Base-by-base conservation (phyloP, 345 rosid genomes). In the Populus euphratica region DNA sequence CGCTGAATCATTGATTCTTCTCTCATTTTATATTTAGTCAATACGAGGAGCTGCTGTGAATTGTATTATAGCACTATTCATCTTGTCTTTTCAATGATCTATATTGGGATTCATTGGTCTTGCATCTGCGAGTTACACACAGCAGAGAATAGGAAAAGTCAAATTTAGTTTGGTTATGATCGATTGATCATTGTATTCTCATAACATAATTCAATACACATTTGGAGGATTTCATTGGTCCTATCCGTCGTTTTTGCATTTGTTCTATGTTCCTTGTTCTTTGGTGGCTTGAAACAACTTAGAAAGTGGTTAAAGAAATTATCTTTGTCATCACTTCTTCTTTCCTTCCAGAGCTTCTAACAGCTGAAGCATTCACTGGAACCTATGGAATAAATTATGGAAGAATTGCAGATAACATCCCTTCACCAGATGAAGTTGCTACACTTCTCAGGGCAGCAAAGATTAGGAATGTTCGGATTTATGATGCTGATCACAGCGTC, bases 351-450 rank as follows among this genome's bases (percentile, higher is more conserved):
- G 98, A 78, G 62, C 80, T 83, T 35, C 18, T 68, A 69, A 80
- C 84, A 3, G 87, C 73, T 38, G 85, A 87, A 80, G 92, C 91
- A 65, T 93, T 96, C 80, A 87, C 88, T 1, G 98, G 99, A 76
- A 89, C 98, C 21, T 96, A 93, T 72, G 99, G 99, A 66, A 92
- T 96, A 84, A 96, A 96, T 70, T 96, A 96, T 79, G 99, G 99
- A 75, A 89, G 97, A 82, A 63, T 96, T 35, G 99, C 99, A 8
- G 90, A 96, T 86, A 93, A 96, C 85, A 90, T 96, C 5, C 98
- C 94, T 16, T 89, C 99, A 23, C 99, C 99, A 18, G 94, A 96
- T 27, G 80, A 96, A 79, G 99, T 93, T 69, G 97, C 81, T 17
- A 80, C 78, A 36, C 97, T 96, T 73, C 90, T 96, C 61, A 90